A percentile compares a stretch with the other conserved stretches of the same genome.
phyloP scores from a whole-genome alignment of 2,329 filamentous ascomycete species.

The Stachybotrys chlorohalonatus region DNA sequence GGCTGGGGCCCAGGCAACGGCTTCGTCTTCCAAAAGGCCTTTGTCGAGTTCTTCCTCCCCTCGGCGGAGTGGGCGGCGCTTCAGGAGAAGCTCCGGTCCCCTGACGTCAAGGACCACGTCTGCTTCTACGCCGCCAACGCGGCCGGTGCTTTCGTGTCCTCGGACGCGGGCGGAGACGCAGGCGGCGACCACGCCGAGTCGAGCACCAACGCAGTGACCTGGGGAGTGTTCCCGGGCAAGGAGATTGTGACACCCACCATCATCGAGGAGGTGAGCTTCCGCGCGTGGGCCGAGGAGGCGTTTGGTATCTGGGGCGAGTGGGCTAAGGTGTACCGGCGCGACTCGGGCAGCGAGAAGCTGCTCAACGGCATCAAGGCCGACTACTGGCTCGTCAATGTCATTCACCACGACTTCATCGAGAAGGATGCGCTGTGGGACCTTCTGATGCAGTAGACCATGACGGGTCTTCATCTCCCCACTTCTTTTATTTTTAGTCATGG shows the following conservation, averaged over 20 bases:
- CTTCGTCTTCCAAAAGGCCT: constrained; percentile 97
- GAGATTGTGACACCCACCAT: constrained; percentile 96
- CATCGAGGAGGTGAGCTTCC: constrained; percentile 90
- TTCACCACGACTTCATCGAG: constrained; percentile 71
- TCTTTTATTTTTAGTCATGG: not conserved
- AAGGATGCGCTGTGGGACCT: constrained; percentile 64
- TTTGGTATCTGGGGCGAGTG: constrained; percentile 95
- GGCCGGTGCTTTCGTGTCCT: constrained; percentile 68
- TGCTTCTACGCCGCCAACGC: constrained; percentile 84
- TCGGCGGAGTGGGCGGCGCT: constrained; percentile 61
- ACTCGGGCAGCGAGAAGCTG: constrained; percentile 61
- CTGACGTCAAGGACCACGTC: constrained; percentile 55
- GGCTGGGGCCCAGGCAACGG: constrained; percentile 91
- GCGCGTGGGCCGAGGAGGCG: constrained; percentile 90
- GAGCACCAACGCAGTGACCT: constrained; percentile 88
- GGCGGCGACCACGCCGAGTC: constrained; percentile 25
- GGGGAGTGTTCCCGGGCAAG: constrained; percentile 91
- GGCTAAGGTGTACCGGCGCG: constrained; percentile 76
- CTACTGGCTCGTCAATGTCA: constrained; percentile 84
- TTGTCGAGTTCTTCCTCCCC: constrained; percentile 92
- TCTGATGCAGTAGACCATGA: constrained; percentile 31
- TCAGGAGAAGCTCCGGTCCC: constrained; percentile 48
- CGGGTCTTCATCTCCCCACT: not conserved
- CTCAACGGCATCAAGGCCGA: constrained; percentile 59
- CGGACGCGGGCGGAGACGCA: constrained; percentile 37